Evolutionary conservation across 768 basidiomycete species (phyloP).

Genomic region (Polyporus arcularius): DNA sequence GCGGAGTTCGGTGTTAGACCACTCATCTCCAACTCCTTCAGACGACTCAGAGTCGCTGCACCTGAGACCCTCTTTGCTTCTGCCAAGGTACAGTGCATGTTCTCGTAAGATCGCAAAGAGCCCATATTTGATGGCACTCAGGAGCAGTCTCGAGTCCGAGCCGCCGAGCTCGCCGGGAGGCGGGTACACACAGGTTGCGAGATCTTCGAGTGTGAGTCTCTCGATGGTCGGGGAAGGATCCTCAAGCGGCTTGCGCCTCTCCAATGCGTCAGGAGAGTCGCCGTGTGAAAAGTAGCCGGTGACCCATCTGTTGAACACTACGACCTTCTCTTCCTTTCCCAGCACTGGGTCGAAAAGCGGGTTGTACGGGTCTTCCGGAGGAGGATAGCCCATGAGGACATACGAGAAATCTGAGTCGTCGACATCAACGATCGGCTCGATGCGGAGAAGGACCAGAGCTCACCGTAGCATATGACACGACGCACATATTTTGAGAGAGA

Average conservation of each 20-base stretch:
- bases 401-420: background rate
- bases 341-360: background rate
- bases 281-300: conserved; percentile 16
- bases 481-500: conserved; percentile 6
- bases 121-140: background rate
- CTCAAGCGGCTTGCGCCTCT: background rate
- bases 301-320: conserved; percentile 7
- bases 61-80: background rate
- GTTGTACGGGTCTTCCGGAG: background rate
- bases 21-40: background rate
- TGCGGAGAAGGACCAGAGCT: background rate
- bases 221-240: conserved; percentile 3
- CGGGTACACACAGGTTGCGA: background rate
- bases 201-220: conserved; percentile 3
- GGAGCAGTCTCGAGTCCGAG: background rate
- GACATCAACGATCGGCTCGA: background rate
- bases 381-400: conserved; percentile 2
- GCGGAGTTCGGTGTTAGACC: background rate
- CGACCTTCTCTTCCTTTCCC: background rate
- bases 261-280: background rate
- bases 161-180: background rate
- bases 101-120: background rate
- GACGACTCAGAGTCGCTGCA: background rate
- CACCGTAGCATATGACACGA: conserved; percentile 5
- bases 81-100: background rate